phyloP scores from a whole-genome alignment of 2,329 filamentous ascomycete species.

The Sarocladium kiliense region DNA sequence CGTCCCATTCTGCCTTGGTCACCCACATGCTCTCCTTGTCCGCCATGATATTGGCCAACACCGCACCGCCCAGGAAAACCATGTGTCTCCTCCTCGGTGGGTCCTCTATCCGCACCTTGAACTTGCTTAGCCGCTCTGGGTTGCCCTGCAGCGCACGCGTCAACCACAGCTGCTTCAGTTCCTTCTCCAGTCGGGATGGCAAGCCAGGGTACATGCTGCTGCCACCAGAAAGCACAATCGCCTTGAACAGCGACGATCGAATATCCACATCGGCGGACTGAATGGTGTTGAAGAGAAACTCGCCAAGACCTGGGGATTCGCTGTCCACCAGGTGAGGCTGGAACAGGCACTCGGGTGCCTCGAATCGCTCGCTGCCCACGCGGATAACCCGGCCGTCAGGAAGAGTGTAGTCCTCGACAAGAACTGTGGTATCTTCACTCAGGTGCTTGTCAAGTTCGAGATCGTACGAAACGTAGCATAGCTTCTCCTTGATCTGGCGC shows the following conservation, averaged over 20 bases:
- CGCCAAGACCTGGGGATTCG: slow-evolving; percentile 92
- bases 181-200: slow-evolving; percentile 92
- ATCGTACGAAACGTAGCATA: slow-evolving; percentile 98
- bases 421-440: slow-evolving; percentile 92
- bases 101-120: slow-evolving; percentile 99
- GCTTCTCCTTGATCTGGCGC: slow-evolving; percentile 98
- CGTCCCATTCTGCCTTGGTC: slow-evolving; percentile 92
- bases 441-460: slow-evolving; percentile 92
- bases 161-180: slow-evolving; percentile 97
- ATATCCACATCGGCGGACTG: slow-evolving; percentile 95
- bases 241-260: slow-evolving; percentile 89
- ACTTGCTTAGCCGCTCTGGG: slow-evolving; percentile 92
- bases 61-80: slow-evolving; percentile 97
- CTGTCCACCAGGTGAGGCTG: slow-evolving; percentile 97
- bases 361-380: slow-evolving; percentile 94
- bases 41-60: slow-evolving; percentile 97
- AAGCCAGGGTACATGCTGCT: slow-evolving; percentile 99
- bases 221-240: slow-evolving; percentile 91
- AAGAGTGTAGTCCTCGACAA: slow-evolving; percentile 96
- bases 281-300: slow-evolving; percentile 98
- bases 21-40: slow-evolving; percentile 99
- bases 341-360: slow-evolving; percentile 97
- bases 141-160: slow-evolving; percentile 86
- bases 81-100: slow-evolving; percentile 94
- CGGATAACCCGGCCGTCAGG: slow-evolving; percentile 95